These are phyloP conservation scores for Aspergillus cristatus DNA, from an alignment of 495 filamentous ascomycete species.

Conservation along the genomic window DNA sequence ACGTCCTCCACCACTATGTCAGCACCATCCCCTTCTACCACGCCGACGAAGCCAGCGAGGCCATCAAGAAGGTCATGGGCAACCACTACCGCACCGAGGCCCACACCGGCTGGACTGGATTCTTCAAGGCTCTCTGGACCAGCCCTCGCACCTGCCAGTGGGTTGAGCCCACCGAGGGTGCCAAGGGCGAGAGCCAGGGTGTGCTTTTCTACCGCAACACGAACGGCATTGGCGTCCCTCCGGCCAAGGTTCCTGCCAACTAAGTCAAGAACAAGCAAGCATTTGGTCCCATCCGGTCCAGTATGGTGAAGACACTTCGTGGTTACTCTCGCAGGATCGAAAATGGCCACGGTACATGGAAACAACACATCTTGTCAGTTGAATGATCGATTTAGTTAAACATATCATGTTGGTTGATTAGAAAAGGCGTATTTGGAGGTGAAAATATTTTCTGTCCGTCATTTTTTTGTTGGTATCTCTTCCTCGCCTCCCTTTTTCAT, in stretches of 20 bases:
- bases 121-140: constrained; percentile 47
- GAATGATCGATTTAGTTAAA: constrained; percentile 1
- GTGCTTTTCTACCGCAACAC: constrained; percentile 53
- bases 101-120: constrained; percentile 42
- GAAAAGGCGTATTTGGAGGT: no score
- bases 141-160: constrained; percentile 45
- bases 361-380: constrained; percentile 5
- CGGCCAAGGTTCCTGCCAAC: constrained; percentile 36
- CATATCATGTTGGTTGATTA: no score
- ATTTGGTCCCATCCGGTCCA: constrained; percentile 2
- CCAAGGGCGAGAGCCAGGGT: constrained; percentile 42
- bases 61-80: constrained; percentile 50
- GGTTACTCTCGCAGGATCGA: constrained; percentile 22
- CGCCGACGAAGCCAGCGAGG: constrained; percentile 51
- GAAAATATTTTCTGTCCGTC: no score
- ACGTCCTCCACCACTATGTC: constrained; percentile 53
- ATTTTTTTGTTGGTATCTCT: no score
- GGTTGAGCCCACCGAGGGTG: constrained; percentile 57
- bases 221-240: constrained; percentile 63
- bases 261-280: constrained; percentile 20
- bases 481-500: no score
- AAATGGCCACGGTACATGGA: constrained; percentile 13
- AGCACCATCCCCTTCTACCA: constrained; percentile 55
- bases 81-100: constrained; percentile 46
- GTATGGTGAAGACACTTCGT: constrained; percentile 14